phyloP scores from a whole-genome alignment of 139 green algal species.

The Nannochloris sp. region DNA sequence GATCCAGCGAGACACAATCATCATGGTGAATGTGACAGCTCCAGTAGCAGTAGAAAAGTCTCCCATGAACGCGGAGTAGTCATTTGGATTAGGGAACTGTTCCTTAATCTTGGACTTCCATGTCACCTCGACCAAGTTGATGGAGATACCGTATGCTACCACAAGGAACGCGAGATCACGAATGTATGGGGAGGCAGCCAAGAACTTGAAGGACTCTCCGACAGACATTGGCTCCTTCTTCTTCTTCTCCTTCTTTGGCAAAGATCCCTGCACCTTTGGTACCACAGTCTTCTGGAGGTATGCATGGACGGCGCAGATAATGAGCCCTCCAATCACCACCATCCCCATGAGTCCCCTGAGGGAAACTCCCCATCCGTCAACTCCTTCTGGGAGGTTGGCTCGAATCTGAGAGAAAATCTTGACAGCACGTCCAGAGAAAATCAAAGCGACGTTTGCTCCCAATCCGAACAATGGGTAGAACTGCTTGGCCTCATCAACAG shows the following conservation, averaged over 20 bases:
- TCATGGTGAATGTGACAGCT: conserved; percentile 93
- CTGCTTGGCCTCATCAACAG: conserved; percentile 95
- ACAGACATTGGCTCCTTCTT: conserved; percentile 87
- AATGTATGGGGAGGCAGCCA: conserved; percentile 90
- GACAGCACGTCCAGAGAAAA: conserved; percentile 93
- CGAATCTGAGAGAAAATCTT: conserved; percentile 95
- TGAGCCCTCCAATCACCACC: conserved; percentile 76
- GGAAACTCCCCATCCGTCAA: conserved; percentile 94
- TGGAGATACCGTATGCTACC: conserved; percentile 95
- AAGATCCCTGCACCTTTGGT: conserved; percentile 32
- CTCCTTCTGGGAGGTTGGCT: conserved; percentile 76
- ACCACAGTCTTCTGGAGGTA: conserved; percentile 79
- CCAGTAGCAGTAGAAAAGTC: conserved; percentile 71
- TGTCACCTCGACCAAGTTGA: conserved; percentile 99
- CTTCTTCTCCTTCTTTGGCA: conserved; percentile 79
- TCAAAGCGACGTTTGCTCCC: conserved; percentile 95
- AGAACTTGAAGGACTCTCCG: conserved; percentile 88
- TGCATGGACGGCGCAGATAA: conserved; percentile 76
- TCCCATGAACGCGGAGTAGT: conserved; percentile 90
- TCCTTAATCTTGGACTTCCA: conserved; percentile 99
- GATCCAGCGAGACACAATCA: conserved; percentile 90
- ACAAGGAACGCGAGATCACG: conserved; percentile 90
- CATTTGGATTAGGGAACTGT: conserved; percentile 96
- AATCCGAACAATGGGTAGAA: conserved; percentile 99
- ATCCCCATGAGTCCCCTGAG: conserved; percentile 95